phyloP scores from a whole-genome alignment of 208 protist genomes.

The Entamoeba moshkovskii region DNA sequence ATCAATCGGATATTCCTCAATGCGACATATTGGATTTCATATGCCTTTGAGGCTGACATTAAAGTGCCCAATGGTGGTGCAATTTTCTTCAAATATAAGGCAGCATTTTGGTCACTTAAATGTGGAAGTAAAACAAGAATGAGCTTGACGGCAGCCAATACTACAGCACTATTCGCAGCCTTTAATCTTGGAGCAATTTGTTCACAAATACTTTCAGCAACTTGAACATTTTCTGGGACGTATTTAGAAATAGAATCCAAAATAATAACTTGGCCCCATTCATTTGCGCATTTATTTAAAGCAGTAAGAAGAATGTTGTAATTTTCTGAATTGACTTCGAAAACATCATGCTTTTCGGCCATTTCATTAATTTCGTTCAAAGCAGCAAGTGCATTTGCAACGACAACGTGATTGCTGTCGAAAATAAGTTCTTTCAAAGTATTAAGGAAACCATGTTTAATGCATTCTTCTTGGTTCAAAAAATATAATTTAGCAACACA shows the following conservation, averaged over 20 bases:
- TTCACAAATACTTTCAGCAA: slow-evolving; percentile 58
- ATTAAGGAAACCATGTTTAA: slow-evolving; percentile 59
- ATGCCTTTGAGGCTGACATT: not conserved
- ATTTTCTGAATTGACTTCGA: slow-evolving; percentile 26
- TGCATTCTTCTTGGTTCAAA: slow-evolving; percentile 62
- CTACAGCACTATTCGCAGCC: slow-evolving; percentile 87
- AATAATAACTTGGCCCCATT: slow-evolving; percentile 91
- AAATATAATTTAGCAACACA: slow-evolving; percentile 88
- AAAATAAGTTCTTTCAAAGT: slow-evolving; percentile 55
- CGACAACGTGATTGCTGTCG: slow-evolving; percentile 84
- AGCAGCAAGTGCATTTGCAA: slow-evolving; percentile 76
- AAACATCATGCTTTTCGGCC: not conserved
- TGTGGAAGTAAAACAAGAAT: slow-evolving; percentile 3
- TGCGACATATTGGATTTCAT: slow-evolving; percentile 29
- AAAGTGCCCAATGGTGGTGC: not conserved
- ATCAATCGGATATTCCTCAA: slow-evolving; percentile 18
- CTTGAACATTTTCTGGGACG: slow-evolving; percentile 33
- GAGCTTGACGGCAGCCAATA: slow-evolving; percentile 12
- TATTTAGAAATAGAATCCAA: slow-evolving; percentile 76
- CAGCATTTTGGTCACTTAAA: not conserved
- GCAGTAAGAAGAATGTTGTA: slow-evolving; percentile 19
- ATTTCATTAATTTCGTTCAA: slow-evolving; percentile 67
- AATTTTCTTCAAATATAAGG: not conserved
- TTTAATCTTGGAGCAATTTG: slow-evolving; percentile 76
- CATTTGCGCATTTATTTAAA: slow-evolving; percentile 18